phyloP scores from a whole-genome alignment of 140 eudicot species.

The Erigeron philadelphicus region DNA sequence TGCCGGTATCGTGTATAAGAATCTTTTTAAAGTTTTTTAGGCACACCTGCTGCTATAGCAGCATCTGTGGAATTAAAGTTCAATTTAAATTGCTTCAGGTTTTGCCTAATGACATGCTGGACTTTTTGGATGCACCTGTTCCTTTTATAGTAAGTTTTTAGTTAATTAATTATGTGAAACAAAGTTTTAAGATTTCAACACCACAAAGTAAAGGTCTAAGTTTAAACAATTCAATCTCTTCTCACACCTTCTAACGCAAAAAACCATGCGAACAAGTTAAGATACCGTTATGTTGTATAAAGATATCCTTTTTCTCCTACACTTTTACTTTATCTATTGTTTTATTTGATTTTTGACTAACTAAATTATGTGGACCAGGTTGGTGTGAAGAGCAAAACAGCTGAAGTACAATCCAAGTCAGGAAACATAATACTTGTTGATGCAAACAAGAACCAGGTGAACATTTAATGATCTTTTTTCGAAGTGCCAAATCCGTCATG shows the following conservation, averaged over 20 bases:
- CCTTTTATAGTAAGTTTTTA: slow-evolving; percentile 78
- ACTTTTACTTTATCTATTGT: not conserved
- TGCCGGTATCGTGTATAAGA: slow-evolving; percentile 59
- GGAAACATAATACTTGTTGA: slow-evolving; percentile 71
- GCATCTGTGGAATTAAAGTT: not conserved
- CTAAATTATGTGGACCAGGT: slow-evolving; percentile 43
- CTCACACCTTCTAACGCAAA: too few species aligned
- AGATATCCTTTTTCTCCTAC: not conserved
- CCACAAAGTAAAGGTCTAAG: too few species aligned
- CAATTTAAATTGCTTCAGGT: slow-evolving; percentile 42
- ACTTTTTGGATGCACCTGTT: slow-evolving; percentile 97
- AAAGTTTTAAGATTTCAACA: not conserved
- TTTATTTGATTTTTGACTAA: slow-evolving; percentile 3
- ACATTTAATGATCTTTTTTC: not conserved
- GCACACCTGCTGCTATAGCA: slow-evolving; percentile 3
- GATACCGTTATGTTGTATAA: slow-evolving; percentile 4
- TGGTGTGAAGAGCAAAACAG: slow-evolving; percentile 84
- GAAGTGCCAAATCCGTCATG: not conserved
- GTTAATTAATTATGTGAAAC: not conserved
- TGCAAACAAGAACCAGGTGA: slow-evolving; percentile 86
- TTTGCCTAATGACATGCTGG: slow-evolving; percentile 97
- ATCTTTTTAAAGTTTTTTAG: slow-evolving; percentile 6
- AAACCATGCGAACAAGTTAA: too few species aligned
- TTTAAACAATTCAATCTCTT: too few species aligned
- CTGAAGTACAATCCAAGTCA: slow-evolving; percentile 78